phyloP scores from a whole-genome alignment of 1,284 basidiomycete genomes.

The Moesziomyces globuligerus region DNA sequence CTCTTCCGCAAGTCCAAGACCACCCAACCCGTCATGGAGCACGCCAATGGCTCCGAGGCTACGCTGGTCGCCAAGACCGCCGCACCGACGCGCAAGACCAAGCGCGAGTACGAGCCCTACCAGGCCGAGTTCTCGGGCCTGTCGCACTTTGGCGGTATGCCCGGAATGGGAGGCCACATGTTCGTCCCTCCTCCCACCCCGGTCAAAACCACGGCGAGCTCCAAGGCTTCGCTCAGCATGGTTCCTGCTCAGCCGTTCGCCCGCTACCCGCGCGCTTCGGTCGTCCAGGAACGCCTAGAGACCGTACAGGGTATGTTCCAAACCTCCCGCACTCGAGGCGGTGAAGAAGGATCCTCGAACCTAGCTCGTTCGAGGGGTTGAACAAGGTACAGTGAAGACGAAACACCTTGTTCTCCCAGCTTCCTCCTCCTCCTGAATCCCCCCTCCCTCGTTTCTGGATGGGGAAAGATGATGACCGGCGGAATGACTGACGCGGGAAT shows the following conservation, averaged over 20 bases:
- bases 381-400: slow-evolving; percentile 11
- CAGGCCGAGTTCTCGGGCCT: slow-evolving; percentile 32
- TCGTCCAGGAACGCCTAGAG: slow-evolving; percentile 6
- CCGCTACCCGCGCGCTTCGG: neutral
- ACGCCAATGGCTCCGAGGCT: slow-evolving; percentile 39
- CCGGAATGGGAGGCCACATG: slow-evolving; percentile 13
- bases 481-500: neutral
- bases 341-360: too few species aligned
- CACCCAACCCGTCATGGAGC: slow-evolving; percentile 16
- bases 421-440: too few species aligned
- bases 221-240: slow-evolving; percentile 7
- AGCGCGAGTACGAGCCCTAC: slow-evolving; percentile 13
- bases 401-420: too few species aligned
- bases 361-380: too few species aligned
- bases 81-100: slow-evolving; percentile 12
- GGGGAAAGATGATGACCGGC: too few species aligned
- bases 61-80: slow-evolving; percentile 19
- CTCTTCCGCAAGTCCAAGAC: slow-evolving; percentile 38
- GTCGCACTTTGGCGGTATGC: slow-evolving; percentile 19
- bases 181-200: slow-evolving; percentile 15
- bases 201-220: neutral
- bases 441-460: too few species aligned
- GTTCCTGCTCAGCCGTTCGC: slow-evolving; percentile 23
- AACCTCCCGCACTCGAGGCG: neutral
- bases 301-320: slow-evolving; percentile 33